Conservation (phyloP, 345 rosid species). For the Stellera chamaejasme region DNA sequence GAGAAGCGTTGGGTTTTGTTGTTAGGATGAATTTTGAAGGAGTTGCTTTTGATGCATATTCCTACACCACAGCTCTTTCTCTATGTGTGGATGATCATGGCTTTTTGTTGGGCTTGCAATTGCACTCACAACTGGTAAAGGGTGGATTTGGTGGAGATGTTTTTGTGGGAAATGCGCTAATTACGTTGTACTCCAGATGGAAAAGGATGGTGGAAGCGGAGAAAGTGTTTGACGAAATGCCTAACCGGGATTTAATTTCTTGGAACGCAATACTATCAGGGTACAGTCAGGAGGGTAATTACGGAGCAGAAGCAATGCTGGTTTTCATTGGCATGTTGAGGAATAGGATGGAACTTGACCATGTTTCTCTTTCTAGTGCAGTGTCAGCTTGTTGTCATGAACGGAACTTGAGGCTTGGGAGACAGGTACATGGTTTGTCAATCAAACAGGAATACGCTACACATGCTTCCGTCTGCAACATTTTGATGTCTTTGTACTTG, state of each 20-base stretch:
- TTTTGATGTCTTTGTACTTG: slow-evolving; percentile 66
- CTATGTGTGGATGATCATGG: slow-evolving; percentile 47
- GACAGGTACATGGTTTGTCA: slow-evolving; percentile 71
- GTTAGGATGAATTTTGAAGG: slow-evolving; percentile 41
- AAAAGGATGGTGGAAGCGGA: slow-evolving; percentile 43
- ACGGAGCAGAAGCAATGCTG: slow-evolving; percentile 46
- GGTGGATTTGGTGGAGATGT: slow-evolving; percentile 49
- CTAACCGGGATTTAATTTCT: slow-evolving; percentile 54
- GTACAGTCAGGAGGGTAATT: slow-evolving; percentile 50
- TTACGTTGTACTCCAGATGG: slow-evolving; percentile 62
- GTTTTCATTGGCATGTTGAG: slow-evolving; percentile 53
- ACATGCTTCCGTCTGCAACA: slow-evolving; percentile 55
- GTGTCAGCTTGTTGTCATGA: slow-evolving; percentile 72
- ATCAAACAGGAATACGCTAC: slow-evolving; percentile 55
- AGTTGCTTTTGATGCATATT: slow-evolving; percentile 50
- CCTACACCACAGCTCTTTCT: slow-evolving; percentile 50
- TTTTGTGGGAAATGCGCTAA: slow-evolving; percentile 71
- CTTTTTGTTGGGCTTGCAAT: slow-evolving; percentile 54
- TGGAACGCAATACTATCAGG: slow-evolving; percentile 92
- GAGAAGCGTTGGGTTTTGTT: slow-evolving; percentile 46
- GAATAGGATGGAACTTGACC: slow-evolving; percentile 63
- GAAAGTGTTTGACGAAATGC: slow-evolving; percentile 62
- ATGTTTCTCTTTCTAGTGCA: slow-evolving; percentile 72
- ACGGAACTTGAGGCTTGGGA: slow-evolving; percentile 48
- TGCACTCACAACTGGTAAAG: slow-evolving; percentile 47